Conservation (phyloP, 1,284 basidiomycete genomes). For the Mycena sp. region DNA sequence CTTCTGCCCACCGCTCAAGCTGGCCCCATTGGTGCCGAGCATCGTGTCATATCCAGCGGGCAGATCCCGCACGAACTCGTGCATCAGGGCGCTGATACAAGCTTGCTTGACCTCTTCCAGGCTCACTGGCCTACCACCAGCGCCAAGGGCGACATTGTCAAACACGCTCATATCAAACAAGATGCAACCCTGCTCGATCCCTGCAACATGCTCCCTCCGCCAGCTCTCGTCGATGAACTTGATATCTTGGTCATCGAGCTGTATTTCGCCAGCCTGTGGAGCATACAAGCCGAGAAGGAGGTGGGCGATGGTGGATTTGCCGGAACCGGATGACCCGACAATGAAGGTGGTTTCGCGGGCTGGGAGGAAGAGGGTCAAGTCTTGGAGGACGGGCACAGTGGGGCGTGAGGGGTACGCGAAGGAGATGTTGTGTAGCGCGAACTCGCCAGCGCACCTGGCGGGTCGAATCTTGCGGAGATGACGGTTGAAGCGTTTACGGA, state of each 20-base stretch:
- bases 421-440: constrained; percentile 79
- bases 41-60: constrained; percentile 91
- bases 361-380: constrained; percentile 82
- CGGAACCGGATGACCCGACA: constrained; percentile 90
- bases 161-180: constrained; percentile 83
- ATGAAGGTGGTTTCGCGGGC: constrained; percentile 91
- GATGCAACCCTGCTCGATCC: constrained; percentile 82
- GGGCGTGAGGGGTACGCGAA: constrained; percentile 92
- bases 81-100: constrained; percentile 87
- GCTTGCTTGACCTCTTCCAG: constrained; percentile 82
- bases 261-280: constrained; percentile 68
- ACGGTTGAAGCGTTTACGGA: constrained; percentile 37
- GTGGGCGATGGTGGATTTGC: constrained; percentile 92
- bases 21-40: constrained; percentile 79
- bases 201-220: constrained; percentile 77
- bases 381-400: constrained; percentile 63
- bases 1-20: constrained; percentile 92
- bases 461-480: constrained; percentile 70
- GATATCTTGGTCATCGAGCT: constrained; percentile 86
- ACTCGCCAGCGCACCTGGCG: constrained; percentile 73
- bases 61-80: constrained; percentile 87
- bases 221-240: constrained; percentile 81
- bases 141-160: constrained; percentile 90
- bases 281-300: constrained; percentile 86
- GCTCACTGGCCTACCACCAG: constrained; percentile 65